Base-by-base conservation (phyloP, 768 basidiomycete species). In the Leccinum disarticulatum region DNA sequence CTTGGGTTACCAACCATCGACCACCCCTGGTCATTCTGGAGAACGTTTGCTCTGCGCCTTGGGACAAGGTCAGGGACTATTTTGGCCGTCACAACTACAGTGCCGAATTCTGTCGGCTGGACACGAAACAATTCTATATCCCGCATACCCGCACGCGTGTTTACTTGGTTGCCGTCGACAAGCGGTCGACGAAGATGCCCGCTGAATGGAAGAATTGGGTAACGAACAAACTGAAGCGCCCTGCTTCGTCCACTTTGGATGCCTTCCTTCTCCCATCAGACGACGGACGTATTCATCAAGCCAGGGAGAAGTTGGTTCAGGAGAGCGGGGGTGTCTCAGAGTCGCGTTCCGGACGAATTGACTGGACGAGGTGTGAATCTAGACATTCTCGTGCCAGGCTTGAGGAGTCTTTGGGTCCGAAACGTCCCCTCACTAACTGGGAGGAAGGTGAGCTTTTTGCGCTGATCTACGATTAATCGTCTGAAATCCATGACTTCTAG, bases 1-100 rank as follows among this genome's bases (percentile, higher is more conserved):
- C 83, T 31, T 98, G 93, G 92, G 90, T 97, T 48, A 82, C 79
- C 53, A 88, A 86, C 41, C 91, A 95, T 73, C 83, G 89, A 22
- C 95, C 95, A 1, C 88, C 91, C 2, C 72, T 98, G n/a, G 93
- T 97, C 66, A 90, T 98, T 64, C 80, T 97, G 19, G 95, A 98
- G 72, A 98, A 98, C 68, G 95, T 98, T 35, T 93, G 90, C 69
- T 82, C 83, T 51, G 95, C 95, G 0, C 95, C 95, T 5, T 98
- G 95, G 95, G 73, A 75, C 1, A 74, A 78, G 33, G 92, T 96
- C n/a, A 79, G 82, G 56, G 75, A 84, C 47, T 87, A 91, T 63
- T 96, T 97, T 64, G 85, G 82, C 63, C 77, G 83, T 46, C 83
- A 85, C 53, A 82, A 84, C 6, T 98, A 97, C 73, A 87, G 86